Base-by-base conservation (phyloP, 768 basidiomycete genomes). In the Tremella fuciformis region DNA sequence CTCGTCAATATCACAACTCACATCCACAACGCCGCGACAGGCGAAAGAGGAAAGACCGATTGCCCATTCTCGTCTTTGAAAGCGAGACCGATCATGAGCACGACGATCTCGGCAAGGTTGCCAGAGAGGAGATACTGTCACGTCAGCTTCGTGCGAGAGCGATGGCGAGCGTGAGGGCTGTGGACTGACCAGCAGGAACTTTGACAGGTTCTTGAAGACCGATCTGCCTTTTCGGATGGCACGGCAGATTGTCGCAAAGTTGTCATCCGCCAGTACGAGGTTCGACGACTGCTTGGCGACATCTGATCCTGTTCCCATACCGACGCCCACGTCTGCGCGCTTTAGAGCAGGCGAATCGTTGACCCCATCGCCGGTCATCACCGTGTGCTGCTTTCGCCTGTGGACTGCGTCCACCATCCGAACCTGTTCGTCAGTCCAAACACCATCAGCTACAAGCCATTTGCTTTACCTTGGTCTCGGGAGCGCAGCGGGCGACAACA, bases 181-280 rank as follows among this genome's bases (percentile, higher is more conserved):
- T n/a, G 42, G 24, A 61, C 63, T 50, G 42, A 65, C 63, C 49
- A 84, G 74, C 26, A 84, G 77, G 67, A 84, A 84, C 56, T 82
- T 80, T 50, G 81, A 79, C 58, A 86, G 81, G 73, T 84, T 85
- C 56, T 79, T 78, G 75, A 84, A 82, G 4, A 83, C 76, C 76
- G 78, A 85, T 83, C 78, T 83, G 60, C 86, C 86, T 70, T 85
- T 85, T 71, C 84, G 80, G 64, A 86, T 82, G 1, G 84, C 86
- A 44, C 80, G 80, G 50, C 84, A 80, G 59, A 87, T 86, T 1
- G 84, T 83, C 1, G 84, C 82, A 63, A 88, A 85, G 69, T 85
- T 84, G 68, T 84, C 84, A 56, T 85, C 83, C 50, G 85, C 79
- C 15, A 88, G 79, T 15, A 87, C 81, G 54, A 86, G 80, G 65